phyloP scores from a whole-genome alignment of 176 grass and related monocot species.

The Aechmea fasciata region DNA sequence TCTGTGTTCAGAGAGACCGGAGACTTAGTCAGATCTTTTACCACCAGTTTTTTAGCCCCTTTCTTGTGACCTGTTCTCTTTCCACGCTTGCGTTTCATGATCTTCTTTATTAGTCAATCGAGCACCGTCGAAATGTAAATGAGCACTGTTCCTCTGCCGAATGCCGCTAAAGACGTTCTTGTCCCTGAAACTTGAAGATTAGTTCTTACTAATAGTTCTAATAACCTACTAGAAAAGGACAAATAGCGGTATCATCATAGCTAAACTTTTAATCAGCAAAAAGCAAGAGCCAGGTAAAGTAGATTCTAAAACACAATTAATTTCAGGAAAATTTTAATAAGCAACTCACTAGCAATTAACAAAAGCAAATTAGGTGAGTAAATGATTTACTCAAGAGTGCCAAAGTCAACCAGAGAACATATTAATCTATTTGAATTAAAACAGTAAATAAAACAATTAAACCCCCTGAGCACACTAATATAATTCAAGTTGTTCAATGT shows the following conservation, averaged over 20 bases:
- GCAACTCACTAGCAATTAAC: too few species aligned
- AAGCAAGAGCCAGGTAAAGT: background rate
- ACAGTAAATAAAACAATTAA: too few species aligned
- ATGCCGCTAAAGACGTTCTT: background rate
- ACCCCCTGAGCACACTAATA: too few species aligned
- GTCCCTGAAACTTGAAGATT: slow-evolving; percentile 10
- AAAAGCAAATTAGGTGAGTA: too few species aligned
- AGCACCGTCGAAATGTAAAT: background rate
- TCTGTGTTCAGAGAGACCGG: slow-evolving; percentile 25
- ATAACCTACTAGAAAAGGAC: background rate
- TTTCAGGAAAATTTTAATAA: too few species aligned
- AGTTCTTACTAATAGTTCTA: slow-evolving; percentile 16
- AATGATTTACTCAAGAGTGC: too few species aligned
- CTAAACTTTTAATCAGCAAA: slow-evolving; percentile 6
- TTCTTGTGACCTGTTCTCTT: slow-evolving; percentile 21
- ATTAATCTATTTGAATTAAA: too few species aligned
- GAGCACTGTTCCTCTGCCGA: background rate
- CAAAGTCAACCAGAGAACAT: too few species aligned
- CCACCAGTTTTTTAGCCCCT: background rate
- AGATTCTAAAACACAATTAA: too few species aligned
- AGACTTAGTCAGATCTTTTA: slow-evolving; percentile 18
- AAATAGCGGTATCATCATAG: slow-evolving; percentile 7
- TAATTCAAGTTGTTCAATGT: too few species aligned
- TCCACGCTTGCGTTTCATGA: slow-evolving; percentile 56
- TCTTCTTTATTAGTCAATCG: background rate